Conservation (phyloP, 805 yeast species). For the Suhomyces kilbournensis region DNA sequence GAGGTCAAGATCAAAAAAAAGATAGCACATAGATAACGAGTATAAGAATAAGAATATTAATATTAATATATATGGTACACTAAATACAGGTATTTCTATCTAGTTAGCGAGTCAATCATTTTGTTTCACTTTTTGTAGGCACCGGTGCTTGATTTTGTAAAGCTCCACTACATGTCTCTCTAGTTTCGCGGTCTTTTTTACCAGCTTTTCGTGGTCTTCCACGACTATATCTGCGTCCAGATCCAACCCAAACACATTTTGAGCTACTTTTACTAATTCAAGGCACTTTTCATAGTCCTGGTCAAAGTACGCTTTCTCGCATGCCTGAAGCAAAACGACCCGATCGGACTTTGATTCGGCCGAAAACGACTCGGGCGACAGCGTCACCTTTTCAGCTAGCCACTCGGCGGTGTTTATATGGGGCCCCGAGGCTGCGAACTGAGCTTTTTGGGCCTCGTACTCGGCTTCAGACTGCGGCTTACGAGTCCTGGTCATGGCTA, state of each 20-base stretch:
- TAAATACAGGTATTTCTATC: neutral
- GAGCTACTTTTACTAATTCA: conserved; percentile 21
- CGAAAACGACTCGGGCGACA: conserved; percentile 22
- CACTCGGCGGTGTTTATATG: conserved; percentile 45
- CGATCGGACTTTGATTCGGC: conserved; percentile 50
- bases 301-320: conserved; percentile 61
- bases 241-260: conserved; percentile 27
- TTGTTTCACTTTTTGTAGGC: neutral
- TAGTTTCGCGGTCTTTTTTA: conserved; percentile 33
- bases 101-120: too few species aligned
- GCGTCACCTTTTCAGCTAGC: conserved; percentile 28
- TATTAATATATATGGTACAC: neutral
- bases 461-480: conserved; percentile 72
- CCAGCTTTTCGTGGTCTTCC: conserved; percentile 16
- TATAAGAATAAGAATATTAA: neutral
- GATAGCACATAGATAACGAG: neutral
- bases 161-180: conserved; percentile 53
- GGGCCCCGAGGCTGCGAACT: conserved; percentile 59
- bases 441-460: conserved; percentile 48
- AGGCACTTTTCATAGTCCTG: conserved; percentile 53
- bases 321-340: conserved; percentile 52
- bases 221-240: conserved; percentile 14
- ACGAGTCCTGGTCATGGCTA: conserved; percentile 30
- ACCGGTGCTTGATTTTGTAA: conserved; percentile 40
- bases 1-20: conserved; percentile 35